Percentiles rank a stretch among this genome's conserved stretches.
These are phyloP conservation scores for Coniochaeta prunicola DNA, from an alignment of 2,329 filamentous ascomycete species.

Conservation along the genomic window DNA sequence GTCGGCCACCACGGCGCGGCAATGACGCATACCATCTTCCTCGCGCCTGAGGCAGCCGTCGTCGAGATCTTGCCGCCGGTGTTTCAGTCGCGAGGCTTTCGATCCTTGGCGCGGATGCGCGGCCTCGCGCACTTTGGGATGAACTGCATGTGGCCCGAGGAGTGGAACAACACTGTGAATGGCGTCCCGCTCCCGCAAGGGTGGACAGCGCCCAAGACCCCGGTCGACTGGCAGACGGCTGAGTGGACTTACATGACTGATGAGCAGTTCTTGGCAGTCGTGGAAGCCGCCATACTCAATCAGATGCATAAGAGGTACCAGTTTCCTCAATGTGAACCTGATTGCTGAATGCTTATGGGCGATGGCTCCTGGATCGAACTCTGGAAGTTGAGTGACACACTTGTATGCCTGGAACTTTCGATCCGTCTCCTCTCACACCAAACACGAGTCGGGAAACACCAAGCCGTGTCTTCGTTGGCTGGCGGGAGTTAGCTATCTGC, in stretches of 20 bases:
- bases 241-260: slow-evolving; percentile 13
- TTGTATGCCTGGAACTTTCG: too few relatives aligned
- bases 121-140: background rate
- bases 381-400: too few relatives aligned
- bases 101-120: background rate
- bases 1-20: slow-evolving; percentile 17
- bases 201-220: background rate
- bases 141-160: slow-evolving; percentile 2
- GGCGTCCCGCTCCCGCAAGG: background rate
- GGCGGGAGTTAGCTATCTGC: too few relatives aligned
- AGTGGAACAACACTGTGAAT: background rate
- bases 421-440: too few relatives aligned
- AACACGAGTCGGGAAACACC: too few relatives aligned
- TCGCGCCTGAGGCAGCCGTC: slow-evolving; percentile 13
- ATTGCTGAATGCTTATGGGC: slow-evolving; percentile 20
- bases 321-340: background rate
- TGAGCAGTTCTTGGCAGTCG: slow-evolving; percentile 9
- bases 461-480: too few relatives aligned
- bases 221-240: slow-evolving; percentile 9
- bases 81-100: background rate
- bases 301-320: background rate
- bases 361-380: slow-evolving; percentile 6
- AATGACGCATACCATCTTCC: slow-evolving; percentile 17
- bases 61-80: slow-evolving; percentile 8
- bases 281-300: slow-evolving; percentile 1